These are phyloP conservation scores for Pleurostoma richardsiae DNA, from an alignment of 2,329 filamentous ascomycete genomes.

Conservation along the genomic window DNA sequence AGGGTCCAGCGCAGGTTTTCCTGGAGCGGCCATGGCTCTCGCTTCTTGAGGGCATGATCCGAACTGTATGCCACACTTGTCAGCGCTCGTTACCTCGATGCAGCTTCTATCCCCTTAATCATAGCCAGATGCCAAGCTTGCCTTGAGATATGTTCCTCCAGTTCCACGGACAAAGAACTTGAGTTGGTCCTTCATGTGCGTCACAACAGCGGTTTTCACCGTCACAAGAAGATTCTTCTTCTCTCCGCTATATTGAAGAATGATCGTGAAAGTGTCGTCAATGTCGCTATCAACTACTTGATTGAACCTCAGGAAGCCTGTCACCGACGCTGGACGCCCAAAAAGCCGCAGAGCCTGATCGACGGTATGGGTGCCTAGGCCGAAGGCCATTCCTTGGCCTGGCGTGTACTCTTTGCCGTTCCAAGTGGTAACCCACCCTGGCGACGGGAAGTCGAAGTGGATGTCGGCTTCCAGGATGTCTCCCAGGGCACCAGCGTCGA, in stretches of 20 bases:
- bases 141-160: slow-evolving; percentile 44
- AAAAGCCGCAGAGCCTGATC: slow-evolving; percentile 56
- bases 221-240: slow-evolving; percentile 47
- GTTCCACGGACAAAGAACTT: slow-evolving; percentile 59
- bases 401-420: slow-evolving; percentile 24
- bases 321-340: slow-evolving; percentile 52
- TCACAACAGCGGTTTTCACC: slow-evolving; percentile 55
- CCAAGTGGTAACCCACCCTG: slow-evolving; percentile 28
- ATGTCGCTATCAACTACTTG: slow-evolving; percentile 34
- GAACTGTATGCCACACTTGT: slow-evolving; percentile 8
- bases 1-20: slow-evolving; percentile 18
- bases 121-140: slow-evolving; percentile 7
- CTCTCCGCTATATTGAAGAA: slow-evolving; percentile 48
- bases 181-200: slow-evolving; percentile 53
- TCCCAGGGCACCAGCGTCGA: slow-evolving; percentile 48
- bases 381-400: slow-evolving; percentile 35
- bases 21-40: slow-evolving; percentile 20
- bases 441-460: slow-evolving; percentile 54
- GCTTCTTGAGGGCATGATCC: slow-evolving; percentile 29
- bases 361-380: slow-evolving; percentile 53
- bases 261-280: slow-evolving; percentile 47
- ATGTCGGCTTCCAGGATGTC: slow-evolving; percentile 60
- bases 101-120: not conserved
- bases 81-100: slow-evolving; percentile 5
- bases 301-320: slow-evolving; percentile 51